phyloP scores from a whole-genome alignment of 257 asterid species.

The Agastache rugosa region DNA sequence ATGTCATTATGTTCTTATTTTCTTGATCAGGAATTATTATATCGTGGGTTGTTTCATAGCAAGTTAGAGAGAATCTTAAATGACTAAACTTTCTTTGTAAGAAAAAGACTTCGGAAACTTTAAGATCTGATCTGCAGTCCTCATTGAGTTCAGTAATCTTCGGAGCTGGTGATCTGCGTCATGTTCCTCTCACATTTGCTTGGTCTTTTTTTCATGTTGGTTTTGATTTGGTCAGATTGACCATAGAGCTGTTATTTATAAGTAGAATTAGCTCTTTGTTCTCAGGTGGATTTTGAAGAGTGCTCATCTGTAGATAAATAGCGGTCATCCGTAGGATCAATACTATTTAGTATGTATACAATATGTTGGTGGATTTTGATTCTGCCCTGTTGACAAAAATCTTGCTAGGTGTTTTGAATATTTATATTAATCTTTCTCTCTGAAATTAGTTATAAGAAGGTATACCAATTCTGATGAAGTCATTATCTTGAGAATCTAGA shows the following conservation, averaged over 20 bases:
- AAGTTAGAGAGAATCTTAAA: constrained; percentile 10
- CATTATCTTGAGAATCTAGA: constrained; percentile 10
- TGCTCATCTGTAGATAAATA: too few relatives aligned
- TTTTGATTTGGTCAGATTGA: not conserved
- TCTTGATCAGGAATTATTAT: not conserved
- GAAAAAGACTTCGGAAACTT: not conserved
- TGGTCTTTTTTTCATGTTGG: not conserved
- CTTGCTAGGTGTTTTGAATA: constrained; percentile 3
- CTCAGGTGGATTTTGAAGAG: not conserved
- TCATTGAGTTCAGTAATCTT: not conserved
- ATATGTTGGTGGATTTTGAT: not conserved
- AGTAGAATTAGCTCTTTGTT: not conserved
- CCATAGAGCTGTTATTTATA: not conserved
- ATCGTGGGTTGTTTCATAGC: not conserved
- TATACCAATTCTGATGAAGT: not conserved
- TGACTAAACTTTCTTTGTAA: not conserved
- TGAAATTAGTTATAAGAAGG: not conserved
- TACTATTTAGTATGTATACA: not conserved
- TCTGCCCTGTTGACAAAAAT: constrained; percentile 7
- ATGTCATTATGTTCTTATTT: not conserved
- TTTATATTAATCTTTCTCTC: not conserved
- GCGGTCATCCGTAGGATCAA: not conserved
- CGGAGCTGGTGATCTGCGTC: not conserved
- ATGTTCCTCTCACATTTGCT: not conserved
- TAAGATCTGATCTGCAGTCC: not conserved